Evolutionary conservation across 1,284 basidiomycete genomes (phyloP).

Genomic region (Cerrena zonata): DNA sequence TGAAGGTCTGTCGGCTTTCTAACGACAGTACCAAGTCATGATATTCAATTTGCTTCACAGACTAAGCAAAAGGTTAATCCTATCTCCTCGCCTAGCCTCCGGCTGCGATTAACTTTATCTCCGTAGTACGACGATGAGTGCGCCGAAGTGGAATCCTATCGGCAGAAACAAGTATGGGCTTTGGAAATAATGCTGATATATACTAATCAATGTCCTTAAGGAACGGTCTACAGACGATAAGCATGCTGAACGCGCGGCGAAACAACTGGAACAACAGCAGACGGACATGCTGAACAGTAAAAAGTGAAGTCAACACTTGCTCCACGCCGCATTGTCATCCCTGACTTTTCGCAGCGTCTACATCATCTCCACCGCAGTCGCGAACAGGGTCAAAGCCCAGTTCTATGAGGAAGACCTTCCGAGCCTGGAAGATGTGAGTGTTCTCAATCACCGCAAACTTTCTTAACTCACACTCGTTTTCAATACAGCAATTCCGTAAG

Average conservation of each 20-base stretch:
- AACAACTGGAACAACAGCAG: slow-evolving; percentile 68
- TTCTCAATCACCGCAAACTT: slow-evolving; percentile 8
- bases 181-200: no score
- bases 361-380: slow-evolving; percentile 59
- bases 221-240: slow-evolving; percentile 65
- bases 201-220: slow-evolving; percentile 36
- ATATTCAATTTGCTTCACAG: slow-evolving; percentile 31
- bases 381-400: slow-evolving; percentile 63
- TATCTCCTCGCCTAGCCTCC: neutral
- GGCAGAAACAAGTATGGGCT: slow-evolving; percentile 69
- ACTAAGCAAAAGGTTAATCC: slow-evolving; percentile 71
- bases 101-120: neutral
- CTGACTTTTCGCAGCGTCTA: slow-evolving; percentile 45
- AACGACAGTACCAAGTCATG: slow-evolving; percentile 5
- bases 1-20: slow-evolving; percentile 45
- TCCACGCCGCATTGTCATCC: neutral
- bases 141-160: slow-evolving; percentile 58
- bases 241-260: slow-evolving; percentile 67
- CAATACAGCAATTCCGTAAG: slow-evolving; percentile 60
- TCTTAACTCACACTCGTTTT: slow-evolving; percentile 4
- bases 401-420: slow-evolving; percentile 68
- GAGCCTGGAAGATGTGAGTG: slow-evolving; percentile 63
- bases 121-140: slow-evolving; percentile 74
- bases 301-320: slow-evolving; percentile 47
- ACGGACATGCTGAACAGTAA: slow-evolving; percentile 75